These are phyloP conservation scores for Volvox carteri DNA, from an alignment of 163 green algal genomes.

Conservation along the genomic window DNA sequence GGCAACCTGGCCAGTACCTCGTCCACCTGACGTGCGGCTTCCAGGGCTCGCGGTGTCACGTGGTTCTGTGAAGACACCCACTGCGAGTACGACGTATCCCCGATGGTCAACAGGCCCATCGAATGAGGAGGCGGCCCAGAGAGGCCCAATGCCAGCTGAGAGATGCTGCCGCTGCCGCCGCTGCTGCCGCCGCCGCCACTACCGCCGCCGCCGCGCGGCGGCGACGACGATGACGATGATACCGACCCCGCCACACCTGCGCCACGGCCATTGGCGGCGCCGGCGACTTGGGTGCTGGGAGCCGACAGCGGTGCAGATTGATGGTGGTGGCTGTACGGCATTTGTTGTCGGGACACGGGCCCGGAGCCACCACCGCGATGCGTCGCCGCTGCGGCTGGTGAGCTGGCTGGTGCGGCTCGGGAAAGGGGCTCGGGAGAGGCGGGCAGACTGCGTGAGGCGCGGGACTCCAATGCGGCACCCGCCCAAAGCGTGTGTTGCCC, in stretches of 20 bases:
- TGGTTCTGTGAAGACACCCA: constrained; percentile 40
- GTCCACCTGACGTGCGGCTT: constrained; percentile 40
- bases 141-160: background rate
- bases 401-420: background rate
- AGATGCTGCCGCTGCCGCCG: background rate
- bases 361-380: background rate
- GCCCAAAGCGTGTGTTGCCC: background rate
- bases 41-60: constrained; percentile 2
- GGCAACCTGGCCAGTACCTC: constrained; percentile 37
- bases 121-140: too few relatives aligned
- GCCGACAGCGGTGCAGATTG: constrained; percentile 11
- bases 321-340: too few relatives aligned
- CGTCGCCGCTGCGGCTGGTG: background rate
- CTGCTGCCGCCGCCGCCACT: background rate
- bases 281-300: background rate
- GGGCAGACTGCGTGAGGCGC: background rate
- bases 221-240: background rate
- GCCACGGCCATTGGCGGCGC: background rate
- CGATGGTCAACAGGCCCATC: background rate
- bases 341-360: background rate
- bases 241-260: background rate
- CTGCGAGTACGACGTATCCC: constrained; percentile 40
- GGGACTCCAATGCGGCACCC: background rate
- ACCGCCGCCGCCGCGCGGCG: background rate
- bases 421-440: background rate